Conservation (phyloP, 495 filamentous ascomycete species). For the Terfezia boudieri region DNA sequence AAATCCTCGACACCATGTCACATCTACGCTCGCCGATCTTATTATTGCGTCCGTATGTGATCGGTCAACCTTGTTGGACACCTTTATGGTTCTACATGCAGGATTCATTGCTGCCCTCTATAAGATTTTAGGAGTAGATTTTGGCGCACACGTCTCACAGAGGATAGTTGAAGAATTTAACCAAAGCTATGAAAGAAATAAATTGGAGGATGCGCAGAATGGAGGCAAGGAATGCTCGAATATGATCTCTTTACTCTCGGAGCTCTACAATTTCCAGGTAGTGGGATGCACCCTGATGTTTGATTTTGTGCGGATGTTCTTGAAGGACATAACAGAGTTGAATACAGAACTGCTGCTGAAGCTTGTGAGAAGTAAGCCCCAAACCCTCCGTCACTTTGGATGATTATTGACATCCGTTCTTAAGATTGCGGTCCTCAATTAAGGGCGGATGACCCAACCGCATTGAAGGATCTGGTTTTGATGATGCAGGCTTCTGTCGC, state of each 20-base stretch:
- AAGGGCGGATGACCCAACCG: constrained; percentile 69
- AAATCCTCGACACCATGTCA: constrained; percentile 64
- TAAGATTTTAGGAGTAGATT: constrained; percentile 63
- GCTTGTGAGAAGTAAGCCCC: constrained; percentile 42
- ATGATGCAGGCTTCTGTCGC: constrained; percentile 50
- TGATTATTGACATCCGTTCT: constrained; percentile 1
- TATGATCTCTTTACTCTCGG: constrained; percentile 59
- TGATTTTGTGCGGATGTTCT: constrained; percentile 63
- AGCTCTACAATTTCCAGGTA: constrained; percentile 80
- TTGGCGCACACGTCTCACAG: constrained; percentile 68
- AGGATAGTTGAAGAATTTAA: constrained; percentile 49
- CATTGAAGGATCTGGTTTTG: constrained; percentile 77
- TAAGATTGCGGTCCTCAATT: constrained; percentile 52
- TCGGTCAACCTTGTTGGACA: constrained; percentile 51
- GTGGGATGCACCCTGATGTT: constrained; percentile 64
- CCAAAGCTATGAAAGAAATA: constrained; percentile 26
- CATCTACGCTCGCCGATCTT: constrained; percentile 49
- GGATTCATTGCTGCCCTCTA: constrained; percentile 77
- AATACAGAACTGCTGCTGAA: constrained; percentile 81
- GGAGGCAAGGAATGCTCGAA: constrained; percentile 48
- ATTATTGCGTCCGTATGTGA: constrained; percentile 58
- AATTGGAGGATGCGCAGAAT: constrained; percentile 23
- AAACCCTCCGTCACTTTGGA: background rate
- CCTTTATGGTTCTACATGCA: constrained; percentile 72
- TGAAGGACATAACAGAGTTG: constrained; percentile 55